These are phyloP conservation scores for Komagataea norvegica DNA, from an alignment of 1,139 yeast genomes.

Conservation along the genomic window DNA sequence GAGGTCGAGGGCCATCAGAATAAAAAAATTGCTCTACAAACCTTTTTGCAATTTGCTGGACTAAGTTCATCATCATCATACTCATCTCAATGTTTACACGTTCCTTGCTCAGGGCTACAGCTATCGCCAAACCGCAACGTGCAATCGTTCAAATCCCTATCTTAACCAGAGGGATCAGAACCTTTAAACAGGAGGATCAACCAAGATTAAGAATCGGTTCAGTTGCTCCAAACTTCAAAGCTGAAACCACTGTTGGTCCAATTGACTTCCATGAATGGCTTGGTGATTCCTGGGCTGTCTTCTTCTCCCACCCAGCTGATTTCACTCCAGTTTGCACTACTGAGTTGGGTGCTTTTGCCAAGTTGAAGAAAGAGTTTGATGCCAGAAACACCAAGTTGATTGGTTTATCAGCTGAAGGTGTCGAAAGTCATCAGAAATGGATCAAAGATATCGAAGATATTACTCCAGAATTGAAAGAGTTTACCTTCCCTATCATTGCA, in stretches of 20 bases:
- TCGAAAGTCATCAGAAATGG: constrained; percentile 77
- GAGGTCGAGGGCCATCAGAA: no score
- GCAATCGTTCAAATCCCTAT: constrained; percentile 14
- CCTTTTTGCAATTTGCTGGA: no score
- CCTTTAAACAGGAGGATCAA: constrained; percentile 56
- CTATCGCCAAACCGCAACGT: constrained; percentile 23
- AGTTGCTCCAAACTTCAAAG: constrained; percentile 77
- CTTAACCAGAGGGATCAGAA: constrained; percentile 29
- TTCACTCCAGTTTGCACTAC: constrained; percentile 95
- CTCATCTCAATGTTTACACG: constrained; percentile 32
- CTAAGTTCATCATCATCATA: no score
- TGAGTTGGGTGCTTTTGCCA: constrained; percentile 88
- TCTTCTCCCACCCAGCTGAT: constrained; percentile 91
- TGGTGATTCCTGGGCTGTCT: constrained; percentile 77
- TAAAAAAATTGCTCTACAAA: no score
- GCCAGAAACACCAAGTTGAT: constrained; percentile 78
- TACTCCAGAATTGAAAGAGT: constrained; percentile 53
- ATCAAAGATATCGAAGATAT: constrained; percentile 81
- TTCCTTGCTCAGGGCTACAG: constrained; percentile 25
- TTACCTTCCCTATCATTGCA: constrained; percentile 83
- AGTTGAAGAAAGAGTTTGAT: constrained; percentile 76
- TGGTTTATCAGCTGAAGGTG: constrained; percentile 78
- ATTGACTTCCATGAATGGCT: constrained; percentile 78
- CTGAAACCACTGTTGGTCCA: constrained; percentile 72
- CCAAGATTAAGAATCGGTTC: constrained; percentile 66